Conservation (phyloP, 495 filamentous ascomycete species). For the Aspergillus avenaceus region DNA sequence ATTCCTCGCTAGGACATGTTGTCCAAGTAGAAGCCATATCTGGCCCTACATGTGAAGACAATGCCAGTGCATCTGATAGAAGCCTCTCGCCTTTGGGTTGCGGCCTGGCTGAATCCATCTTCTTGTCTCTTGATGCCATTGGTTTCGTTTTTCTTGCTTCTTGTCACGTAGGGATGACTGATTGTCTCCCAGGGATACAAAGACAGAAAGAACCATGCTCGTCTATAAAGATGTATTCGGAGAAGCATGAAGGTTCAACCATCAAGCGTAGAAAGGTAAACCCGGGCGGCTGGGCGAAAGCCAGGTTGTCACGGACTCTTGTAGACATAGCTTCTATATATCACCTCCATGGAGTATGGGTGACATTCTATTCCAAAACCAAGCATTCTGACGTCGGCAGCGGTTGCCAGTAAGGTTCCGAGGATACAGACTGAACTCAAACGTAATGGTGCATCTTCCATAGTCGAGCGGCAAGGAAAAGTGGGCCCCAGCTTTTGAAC, state of each 20-base stretch:
- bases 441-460: neutral
- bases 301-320: no score
- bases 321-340: neutral
- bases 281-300: no score
- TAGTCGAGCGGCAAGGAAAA: neutral
- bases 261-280: neutral
- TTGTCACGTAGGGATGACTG: no score
- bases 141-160: neutral
- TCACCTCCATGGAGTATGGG: slow-evolving; percentile 1
- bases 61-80: no score
- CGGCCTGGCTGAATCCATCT: no score
- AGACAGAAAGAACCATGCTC: no score
- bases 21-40: neutral
- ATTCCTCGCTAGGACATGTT: neutral
- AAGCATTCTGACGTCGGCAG: slow-evolving; percentile 17
- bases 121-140: neutral
- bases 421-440: slow-evolving; percentile 3
- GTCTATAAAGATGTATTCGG: no score
- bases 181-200: no score
- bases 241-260: no score
- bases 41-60: no score
- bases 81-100: no score
- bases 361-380: slow-evolving; percentile 7
- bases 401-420: slow-evolving; percentile 9
- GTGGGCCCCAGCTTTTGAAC: neutral